These are phyloP conservation scores for Hibiscus mutabilis DNA, from an alignment of 345 rosid species.

Conservation along the genomic window DNA sequence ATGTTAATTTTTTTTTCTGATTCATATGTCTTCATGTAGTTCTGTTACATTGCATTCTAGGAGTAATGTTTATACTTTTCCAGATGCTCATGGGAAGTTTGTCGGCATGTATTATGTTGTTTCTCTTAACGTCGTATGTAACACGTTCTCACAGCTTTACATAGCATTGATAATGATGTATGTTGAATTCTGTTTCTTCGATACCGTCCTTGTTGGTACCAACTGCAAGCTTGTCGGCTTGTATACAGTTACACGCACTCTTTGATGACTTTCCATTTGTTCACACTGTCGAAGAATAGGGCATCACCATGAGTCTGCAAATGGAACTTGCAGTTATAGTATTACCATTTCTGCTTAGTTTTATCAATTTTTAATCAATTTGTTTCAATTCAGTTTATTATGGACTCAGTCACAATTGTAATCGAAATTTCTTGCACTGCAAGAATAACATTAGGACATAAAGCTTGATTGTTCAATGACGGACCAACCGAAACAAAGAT, in stretches of 20 bases:
- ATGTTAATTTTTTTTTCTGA: not conserved
- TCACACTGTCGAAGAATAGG: not conserved
- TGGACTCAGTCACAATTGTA: not conserved
- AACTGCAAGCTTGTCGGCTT: constrained; percentile 11
- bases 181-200: not conserved
- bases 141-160: not conserved
- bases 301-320: not conserved
- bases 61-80: constrained; percentile 4
- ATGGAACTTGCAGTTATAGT: not conserved
- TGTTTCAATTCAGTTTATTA: not conserved
- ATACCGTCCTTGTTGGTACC: not conserved
- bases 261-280: not conserved
- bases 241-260: not conserved
- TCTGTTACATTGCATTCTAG: not conserved
- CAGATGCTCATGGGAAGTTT: not conserved
- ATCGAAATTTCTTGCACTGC: no score
- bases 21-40: not conserved
- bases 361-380: not conserved
- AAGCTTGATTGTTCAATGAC: not conserved
- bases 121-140: not conserved
- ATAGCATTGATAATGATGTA: not conserved
- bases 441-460: not conserved
- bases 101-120: not conserved
- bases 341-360: not conserved
- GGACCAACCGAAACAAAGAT: not conserved